Percentiles rank a stretch among this genome's conserved stretches.
Conservation (phyloP, 2,329 filamentous ascomycete genomes). For the Exophiala xenobiotica region DNA sequence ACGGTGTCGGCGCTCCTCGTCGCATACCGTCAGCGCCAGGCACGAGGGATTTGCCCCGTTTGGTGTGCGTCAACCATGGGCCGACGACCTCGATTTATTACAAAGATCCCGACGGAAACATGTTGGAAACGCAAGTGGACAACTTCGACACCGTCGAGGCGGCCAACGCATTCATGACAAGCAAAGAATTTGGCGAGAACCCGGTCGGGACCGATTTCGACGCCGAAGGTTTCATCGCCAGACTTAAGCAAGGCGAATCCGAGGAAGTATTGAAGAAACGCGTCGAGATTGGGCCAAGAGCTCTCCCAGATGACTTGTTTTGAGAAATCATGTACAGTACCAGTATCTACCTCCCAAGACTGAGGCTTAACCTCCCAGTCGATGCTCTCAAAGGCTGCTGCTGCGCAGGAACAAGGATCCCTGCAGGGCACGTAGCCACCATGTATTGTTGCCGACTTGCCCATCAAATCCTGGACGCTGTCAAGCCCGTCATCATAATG, state of each 20-base stretch:
- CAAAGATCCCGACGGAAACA: constrained; percentile 50
- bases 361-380: too few species aligned
- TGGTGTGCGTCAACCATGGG: constrained; percentile 52
- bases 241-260: background rate
- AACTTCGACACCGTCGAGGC: constrained; percentile 36
- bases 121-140: constrained; percentile 49
- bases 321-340: too few species aligned
- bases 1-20: constrained; percentile 28
- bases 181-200: background rate
- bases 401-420: too few species aligned
- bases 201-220: constrained; percentile 12
- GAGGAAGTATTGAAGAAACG: background rate
- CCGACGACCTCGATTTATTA: constrained; percentile 51
- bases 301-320: too few species aligned
- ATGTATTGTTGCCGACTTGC: too few species aligned
- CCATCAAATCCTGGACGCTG: too few species aligned
- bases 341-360: too few species aligned
- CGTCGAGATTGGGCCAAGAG: background rate
- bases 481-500: too few species aligned
- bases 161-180: background rate
- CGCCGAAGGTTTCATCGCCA: background rate
- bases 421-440: too few species aligned
- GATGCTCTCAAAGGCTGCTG: too few species aligned
- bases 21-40: constrained; percentile 37
- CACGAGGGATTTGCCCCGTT: constrained; percentile 31